Evolutionary conservation across 176 grass and related monocot species (phyloP).

Genomic region (Aegilops tauschii): DNA sequence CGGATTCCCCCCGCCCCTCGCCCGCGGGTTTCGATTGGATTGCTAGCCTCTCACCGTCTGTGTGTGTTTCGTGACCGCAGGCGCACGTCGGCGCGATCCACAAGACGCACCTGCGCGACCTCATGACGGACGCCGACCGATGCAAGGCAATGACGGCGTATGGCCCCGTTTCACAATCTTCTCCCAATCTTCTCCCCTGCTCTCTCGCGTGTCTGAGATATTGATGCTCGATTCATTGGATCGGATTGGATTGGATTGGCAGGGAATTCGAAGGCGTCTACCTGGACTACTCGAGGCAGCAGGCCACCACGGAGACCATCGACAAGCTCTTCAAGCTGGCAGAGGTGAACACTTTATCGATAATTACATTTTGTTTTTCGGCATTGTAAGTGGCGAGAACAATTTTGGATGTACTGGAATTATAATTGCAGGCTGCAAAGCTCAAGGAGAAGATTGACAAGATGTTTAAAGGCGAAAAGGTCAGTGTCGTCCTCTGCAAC

Average conservation of each 20-base stretch:
- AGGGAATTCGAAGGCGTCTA: slow-evolving; percentile 73
- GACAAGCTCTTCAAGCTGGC: slow-evolving; percentile 89
- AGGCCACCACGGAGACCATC: slow-evolving; percentile 52
- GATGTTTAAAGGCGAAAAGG: slow-evolving; percentile 79
- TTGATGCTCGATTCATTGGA: not conserved
- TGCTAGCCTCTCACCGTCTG: not conserved
- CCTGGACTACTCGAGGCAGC: slow-evolving; percentile 79
- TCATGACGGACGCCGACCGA: slow-evolving; percentile 77
- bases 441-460: slow-evolving; percentile 85
- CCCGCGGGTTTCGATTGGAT: not conserved
- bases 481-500: slow-evolving; percentile 2
- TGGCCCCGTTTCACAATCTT: not conserved
- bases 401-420: slow-evolving; percentile 12
- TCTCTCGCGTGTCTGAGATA: too few relatives aligned
- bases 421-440: slow-evolving; percentile 53
- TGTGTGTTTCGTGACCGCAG: slow-evolving; percentile 30
- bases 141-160: slow-evolving; percentile 93
- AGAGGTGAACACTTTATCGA: slow-evolving; percentile 26
- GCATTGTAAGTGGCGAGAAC: not conserved
- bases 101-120: slow-evolving; percentile 70
- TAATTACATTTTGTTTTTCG: not conserved
- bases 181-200: too few relatives aligned
- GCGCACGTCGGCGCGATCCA: slow-evolving; percentile 63
- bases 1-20: not conserved
- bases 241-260: not conserved